A percentile compares a stretch with the other conserved stretches of the same genome.
Conservation (phyloP, 768 basidiomycete species). For the Tylopilus vinaceipallidus region DNA sequence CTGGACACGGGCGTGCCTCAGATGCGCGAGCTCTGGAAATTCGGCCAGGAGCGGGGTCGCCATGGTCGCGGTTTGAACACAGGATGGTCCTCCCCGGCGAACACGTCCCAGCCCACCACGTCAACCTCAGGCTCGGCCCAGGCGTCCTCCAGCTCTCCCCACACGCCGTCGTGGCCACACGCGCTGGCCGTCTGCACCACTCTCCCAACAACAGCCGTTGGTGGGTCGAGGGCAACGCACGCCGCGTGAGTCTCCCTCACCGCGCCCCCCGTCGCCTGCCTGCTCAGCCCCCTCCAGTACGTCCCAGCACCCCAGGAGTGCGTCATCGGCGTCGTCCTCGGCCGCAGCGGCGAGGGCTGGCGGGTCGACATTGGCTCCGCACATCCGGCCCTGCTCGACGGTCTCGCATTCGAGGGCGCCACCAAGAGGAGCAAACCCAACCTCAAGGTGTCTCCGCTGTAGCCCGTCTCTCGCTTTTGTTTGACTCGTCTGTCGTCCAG, state of each 20-base stretch:
- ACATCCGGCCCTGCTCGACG: constrained; percentile 82
- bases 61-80: constrained; percentile 37
- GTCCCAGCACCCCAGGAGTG: constrained; percentile 87
- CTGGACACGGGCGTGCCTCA: constrained; percentile 53
- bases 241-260: constrained; percentile 59
- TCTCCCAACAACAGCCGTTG: constrained; percentile 72
- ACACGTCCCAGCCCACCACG: constrained; percentile 65
- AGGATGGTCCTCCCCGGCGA: constrained; percentile 80
- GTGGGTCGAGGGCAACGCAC: constrained; percentile 87
- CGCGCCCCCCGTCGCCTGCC: neutral
- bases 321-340: constrained; percentile 80
- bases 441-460: constrained; percentile 65
- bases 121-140: constrained; percentile 84
- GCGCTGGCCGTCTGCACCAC: constrained; percentile 67
- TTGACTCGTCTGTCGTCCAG: constrained; percentile 39
- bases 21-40: constrained; percentile 69
- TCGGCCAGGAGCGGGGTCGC: constrained; percentile 50
- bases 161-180: constrained; percentile 51
- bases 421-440: constrained; percentile 93
- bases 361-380: constrained; percentile 92
- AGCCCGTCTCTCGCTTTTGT: neutral
- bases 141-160: constrained; percentile 58
- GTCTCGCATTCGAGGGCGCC: constrained; percentile 92
- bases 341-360: constrained; percentile 84
- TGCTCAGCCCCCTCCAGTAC: constrained; percentile 54